These are phyloP conservation scores for Penstemon davidsonii DNA, from an alignment of 257 asterid species.

Conservation along the genomic window DNA sequence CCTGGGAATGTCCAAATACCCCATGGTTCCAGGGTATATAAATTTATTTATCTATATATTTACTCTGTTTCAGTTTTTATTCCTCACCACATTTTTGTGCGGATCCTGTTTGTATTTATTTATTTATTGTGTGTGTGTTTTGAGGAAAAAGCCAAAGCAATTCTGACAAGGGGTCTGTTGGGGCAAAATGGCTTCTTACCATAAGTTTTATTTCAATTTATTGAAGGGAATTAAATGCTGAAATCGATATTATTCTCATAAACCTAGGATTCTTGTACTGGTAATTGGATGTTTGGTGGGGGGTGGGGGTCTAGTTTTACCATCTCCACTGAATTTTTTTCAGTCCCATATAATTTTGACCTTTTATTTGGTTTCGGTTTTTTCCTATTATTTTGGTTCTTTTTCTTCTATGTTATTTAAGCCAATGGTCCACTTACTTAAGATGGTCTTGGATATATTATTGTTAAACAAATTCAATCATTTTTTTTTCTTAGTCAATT, in stretches of 20 bases:
- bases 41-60: not conserved
- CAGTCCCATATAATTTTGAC: not conserved
- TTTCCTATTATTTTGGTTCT: too few species aligned
- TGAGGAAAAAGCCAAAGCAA: not conserved
- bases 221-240: constrained; percentile 1
- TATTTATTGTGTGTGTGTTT: not conserved
- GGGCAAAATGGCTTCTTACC: not conserved
- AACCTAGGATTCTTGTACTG: constrained; percentile 1
- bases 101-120: not conserved
- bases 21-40: constrained; percentile 95
- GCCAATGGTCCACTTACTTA: too few species aligned
- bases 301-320: not conserved
- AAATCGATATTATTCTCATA: not conserved
- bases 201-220: not conserved
- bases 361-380: not conserved
- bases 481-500: too few species aligned
- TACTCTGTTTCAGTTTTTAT: not conserved
- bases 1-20: constrained; percentile 93
- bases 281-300: not conserved
- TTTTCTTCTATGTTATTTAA: too few species aligned
- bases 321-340: not conserved
- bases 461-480: too few species aligned
- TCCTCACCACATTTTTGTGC: not conserved
- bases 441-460: too few species aligned
- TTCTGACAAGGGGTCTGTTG: not conserved